These are phyloP conservation scores for Lasiosphaeria miniovina DNA, from an alignment of 495 filamentous ascomycete species.

Conservation along the genomic window DNA sequence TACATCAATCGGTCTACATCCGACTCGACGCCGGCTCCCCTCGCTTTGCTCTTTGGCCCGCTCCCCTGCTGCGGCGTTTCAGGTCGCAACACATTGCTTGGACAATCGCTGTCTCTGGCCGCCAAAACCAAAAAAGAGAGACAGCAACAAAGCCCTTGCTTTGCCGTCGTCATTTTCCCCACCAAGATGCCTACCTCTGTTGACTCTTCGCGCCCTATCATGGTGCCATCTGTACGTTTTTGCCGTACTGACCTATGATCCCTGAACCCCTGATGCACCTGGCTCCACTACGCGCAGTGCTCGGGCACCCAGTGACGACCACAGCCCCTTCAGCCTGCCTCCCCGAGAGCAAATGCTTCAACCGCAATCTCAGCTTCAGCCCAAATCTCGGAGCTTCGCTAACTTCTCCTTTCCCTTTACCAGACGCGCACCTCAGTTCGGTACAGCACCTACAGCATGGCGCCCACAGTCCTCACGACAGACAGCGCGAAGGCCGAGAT, in stretches of 20 bases:
- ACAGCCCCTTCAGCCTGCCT: background rate
- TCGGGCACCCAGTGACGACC: background rate
- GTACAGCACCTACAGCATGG: slow-evolving; percentile 75
- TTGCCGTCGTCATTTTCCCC: background rate
- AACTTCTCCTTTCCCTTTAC: slow-evolving; percentile 6
- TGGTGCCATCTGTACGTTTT: slow-evolving; percentile 66
- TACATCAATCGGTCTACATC: too few relatives aligned
- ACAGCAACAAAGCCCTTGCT: background rate
- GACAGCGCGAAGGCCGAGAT: slow-evolving; percentile 70
- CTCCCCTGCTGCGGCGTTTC: slow-evolving; percentile 4
- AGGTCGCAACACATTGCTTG: background rate
- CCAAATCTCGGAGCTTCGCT: slow-evolving; percentile 1
- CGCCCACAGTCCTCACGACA: slow-evolving; percentile 64
- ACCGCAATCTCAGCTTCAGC: background rate
- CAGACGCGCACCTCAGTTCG: slow-evolving; percentile 68
- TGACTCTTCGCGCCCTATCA: slow-evolving; percentile 73
- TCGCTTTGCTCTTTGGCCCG: background rate
- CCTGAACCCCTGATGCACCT: slow-evolving; percentile 11
- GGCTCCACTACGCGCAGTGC: slow-evolving; percentile 1
- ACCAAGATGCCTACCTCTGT: slow-evolving; percentile 60
- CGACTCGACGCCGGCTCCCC: background rate
- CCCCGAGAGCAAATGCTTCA: background rate
- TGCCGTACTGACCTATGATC: slow-evolving; percentile 4
- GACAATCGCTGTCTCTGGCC: background rate
- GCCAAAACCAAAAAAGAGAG: background rate